A percentile compares a stretch with the other conserved stretches of the same genome.
Evolutionary conservation across 169 alveolate genomes (phyloP).

Genomic region (Eimeria acervulina): DNA sequence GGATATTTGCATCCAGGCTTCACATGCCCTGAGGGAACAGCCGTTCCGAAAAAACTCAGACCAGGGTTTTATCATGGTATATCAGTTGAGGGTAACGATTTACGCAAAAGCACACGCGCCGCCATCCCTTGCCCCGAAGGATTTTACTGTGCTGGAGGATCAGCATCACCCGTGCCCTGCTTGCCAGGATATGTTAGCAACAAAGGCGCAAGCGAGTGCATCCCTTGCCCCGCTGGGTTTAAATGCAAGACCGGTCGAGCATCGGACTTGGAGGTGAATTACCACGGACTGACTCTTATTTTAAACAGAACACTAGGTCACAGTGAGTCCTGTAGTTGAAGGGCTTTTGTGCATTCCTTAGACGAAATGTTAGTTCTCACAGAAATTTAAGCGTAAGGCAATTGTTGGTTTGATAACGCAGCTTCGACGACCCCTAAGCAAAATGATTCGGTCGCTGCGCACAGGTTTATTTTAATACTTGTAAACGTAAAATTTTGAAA

Average conservation of each 20-base stretch:
- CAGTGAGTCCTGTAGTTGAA: not conserved
- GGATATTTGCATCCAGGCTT: not conserved
- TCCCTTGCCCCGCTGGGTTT: slow-evolving; percentile 36
- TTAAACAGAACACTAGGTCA: not conserved
- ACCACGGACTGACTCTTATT: not conserved
- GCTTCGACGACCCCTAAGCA: not conserved
- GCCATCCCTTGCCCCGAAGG: slow-evolving; percentile 71
- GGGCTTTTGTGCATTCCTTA: not conserved
- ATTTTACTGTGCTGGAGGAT: slow-evolving; percentile 73
- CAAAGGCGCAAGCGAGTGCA: slow-evolving; percentile 54
- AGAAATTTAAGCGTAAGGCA: not conserved
- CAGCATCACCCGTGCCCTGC: slow-evolving; percentile 53
- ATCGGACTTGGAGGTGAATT: slow-evolving; percentile 53
- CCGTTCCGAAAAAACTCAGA: slow-evolving; percentile 53
- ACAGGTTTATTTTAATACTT: not conserved
- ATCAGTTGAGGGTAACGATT: not conserved
- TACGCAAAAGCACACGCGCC: not conserved
- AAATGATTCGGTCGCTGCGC: not conserved
- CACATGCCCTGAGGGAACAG: slow-evolving; percentile 64
- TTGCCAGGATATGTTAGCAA: slow-evolving; percentile 68
- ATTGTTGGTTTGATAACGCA: not conserved
- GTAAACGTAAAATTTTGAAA: not conserved
- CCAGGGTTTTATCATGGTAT: slow-evolving; percentile 55
- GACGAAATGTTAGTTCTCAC: not conserved
- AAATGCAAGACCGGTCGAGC: slow-evolving; percentile 53